Base-by-base conservation (phyloP, 2,329 filamentous ascomycete species). In the Coleophoma cylindrospora region DNA sequence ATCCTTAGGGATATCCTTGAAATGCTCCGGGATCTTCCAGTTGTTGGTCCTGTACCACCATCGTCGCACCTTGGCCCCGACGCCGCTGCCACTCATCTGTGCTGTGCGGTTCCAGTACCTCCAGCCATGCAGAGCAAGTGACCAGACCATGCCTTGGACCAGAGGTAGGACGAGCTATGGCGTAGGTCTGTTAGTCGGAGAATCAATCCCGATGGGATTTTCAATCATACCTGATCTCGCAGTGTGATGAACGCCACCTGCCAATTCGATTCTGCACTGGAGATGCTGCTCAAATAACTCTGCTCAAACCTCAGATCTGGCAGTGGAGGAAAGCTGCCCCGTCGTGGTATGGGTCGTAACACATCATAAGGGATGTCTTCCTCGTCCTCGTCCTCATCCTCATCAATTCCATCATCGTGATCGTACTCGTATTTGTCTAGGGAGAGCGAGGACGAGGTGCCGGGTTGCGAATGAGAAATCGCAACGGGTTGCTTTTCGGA, bases 11-110 rank as follows among this genome's bases (percentile, higher is more conserved):
- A 58, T 47, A n/a, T 52, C 48, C 40, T 46, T 57, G 32, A 58
- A 41, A 14, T 32, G 49, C 32, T 58, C 59, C 12, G 86, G 86
- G 50, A 92, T 69, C 45, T 78, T 76, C 94, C 94, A 97, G 63
- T 95, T 90, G 65, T 97, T 97, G 15, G 95, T 88, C 19, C 80
- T 81, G 74, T 90, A 96, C 92, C 94, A 99, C 94, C 92, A 97
- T 57, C 91, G 77, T 60, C 94, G 78, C 45, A 94, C 72, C 58
- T 80, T 81, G 7, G 88, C 89, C 19, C 94, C 94, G 14, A 88
- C 72, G 22, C 83, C 84, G 59, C 81, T 83, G 9, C 94, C 94
- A 55, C 83, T 84, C 57, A 96, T 77, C 63, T 84, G 83, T 13
- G 89, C 85, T 51, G 79, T 86, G 53, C 80, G 79, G 68, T 97